Evolutionary conservation across 1,284 basidiomycete genomes (phyloP).

Genomic region (Boletus semigastroideus): DNA sequence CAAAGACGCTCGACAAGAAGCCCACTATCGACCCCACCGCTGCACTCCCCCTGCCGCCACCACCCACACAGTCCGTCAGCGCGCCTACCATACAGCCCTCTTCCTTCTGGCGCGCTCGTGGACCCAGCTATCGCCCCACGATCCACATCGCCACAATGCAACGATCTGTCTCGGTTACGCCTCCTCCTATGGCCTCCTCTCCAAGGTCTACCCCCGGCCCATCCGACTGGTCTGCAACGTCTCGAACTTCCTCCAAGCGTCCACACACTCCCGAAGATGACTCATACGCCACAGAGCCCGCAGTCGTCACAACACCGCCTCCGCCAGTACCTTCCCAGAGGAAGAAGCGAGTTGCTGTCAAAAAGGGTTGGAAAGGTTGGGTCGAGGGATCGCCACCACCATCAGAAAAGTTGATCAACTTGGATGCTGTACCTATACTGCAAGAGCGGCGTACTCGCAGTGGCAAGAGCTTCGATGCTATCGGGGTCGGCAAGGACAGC

Average conservation of each 20-base stretch:
- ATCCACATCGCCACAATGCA: slow-evolving; percentile 66
- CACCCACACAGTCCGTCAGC: slow-evolving; percentile 19
- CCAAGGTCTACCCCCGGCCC: slow-evolving; percentile 71
- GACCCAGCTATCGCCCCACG: slow-evolving; percentile 61
- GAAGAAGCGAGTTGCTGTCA: slow-evolving; percentile 69
- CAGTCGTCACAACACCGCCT: slow-evolving; percentile 27
- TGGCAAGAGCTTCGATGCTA: slow-evolving; percentile 79
- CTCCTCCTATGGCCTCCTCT: slow-evolving; percentile 64
- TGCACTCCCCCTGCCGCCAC: slow-evolving; percentile 28
- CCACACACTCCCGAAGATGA: slow-evolving; percentile 63
- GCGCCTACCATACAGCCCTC: slow-evolving; percentile 36
- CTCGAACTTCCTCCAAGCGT: slow-evolving; percentile 74
- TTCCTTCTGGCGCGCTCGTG: slow-evolving; percentile 61
- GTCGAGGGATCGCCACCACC: slow-evolving; percentile 79
- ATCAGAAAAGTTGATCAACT: slow-evolving; percentile 76
- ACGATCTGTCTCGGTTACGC: slow-evolving; percentile 70
- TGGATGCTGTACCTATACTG: slow-evolving; percentile 60
- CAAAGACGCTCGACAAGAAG: slow-evolving; percentile 25
- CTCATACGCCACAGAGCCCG: slow-evolving; percentile 25
- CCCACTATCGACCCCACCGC: slow-evolving; percentile 21
- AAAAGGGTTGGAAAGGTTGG: slow-evolving; percentile 85
- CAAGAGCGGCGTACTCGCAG: slow-evolving; percentile 70
- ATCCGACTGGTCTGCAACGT: slow-evolving; percentile 67
- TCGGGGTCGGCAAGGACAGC: slow-evolving; percentile 52
- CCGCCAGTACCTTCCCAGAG: slow-evolving; percentile 37